These are phyloP conservation scores for Nannochloris sp. DNA, from an alignment of 139 green algal species.

Conservation along the genomic window DNA sequence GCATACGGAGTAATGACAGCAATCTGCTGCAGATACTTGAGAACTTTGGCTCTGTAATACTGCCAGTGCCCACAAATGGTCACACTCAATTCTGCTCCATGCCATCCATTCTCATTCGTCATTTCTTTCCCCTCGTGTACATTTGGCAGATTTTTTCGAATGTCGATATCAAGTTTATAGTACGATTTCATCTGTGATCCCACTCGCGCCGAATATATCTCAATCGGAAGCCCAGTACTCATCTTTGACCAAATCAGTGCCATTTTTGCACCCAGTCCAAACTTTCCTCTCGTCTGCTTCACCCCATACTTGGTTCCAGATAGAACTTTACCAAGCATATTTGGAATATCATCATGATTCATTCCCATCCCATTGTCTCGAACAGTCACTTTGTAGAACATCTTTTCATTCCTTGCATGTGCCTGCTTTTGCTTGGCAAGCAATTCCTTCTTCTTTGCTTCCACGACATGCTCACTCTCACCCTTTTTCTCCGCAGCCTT, in stretches of 20 bases:
- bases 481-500: slow-evolving; percentile 65
- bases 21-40: slow-evolving; percentile 89
- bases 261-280: slow-evolving; percentile 97
- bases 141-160: slow-evolving; percentile 88
- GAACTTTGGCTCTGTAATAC: slow-evolving; percentile 68
- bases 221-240: slow-evolving; percentile 88
- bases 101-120: slow-evolving; percentile 68
- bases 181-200: slow-evolving; percentile 46
- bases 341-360: slow-evolving; percentile 86
- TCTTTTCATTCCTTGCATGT: slow-evolving; percentile 29
- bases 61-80: slow-evolving; percentile 87
- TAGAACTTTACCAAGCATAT: slow-evolving; percentile 89
- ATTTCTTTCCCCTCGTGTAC: slow-evolving; percentile 63
- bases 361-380: slow-evolving; percentile 95
- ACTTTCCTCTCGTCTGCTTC: slow-evolving; percentile 92
- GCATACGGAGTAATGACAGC: slow-evolving; percentile 96
- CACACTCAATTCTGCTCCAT: slow-evolving; percentile 71
- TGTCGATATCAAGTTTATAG: slow-evolving; percentile 94
- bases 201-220: slow-evolving; percentile 53
- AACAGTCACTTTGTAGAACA: slow-evolving; percentile 61
- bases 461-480: slow-evolving; percentile 28
- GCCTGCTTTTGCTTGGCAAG: slow-evolving; percentile 25
- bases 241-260: slow-evolving; percentile 94
- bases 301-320: slow-evolving; percentile 93
- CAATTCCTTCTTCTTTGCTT: slow-evolving; percentile 36